Conservation (phyloP, 805 yeast species). For the Saccharomyces paradoxus region DNA sequence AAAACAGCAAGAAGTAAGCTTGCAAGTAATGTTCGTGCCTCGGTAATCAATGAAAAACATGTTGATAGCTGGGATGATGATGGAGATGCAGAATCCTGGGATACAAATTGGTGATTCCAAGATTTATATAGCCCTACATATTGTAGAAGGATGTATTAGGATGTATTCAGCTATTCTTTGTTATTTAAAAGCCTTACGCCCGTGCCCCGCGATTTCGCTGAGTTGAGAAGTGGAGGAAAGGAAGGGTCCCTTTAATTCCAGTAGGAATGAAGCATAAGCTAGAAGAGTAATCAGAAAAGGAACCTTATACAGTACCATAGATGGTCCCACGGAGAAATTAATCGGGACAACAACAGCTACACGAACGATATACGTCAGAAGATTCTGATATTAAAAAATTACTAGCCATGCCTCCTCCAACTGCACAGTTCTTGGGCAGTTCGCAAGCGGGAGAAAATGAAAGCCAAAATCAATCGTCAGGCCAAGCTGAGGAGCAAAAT, state of each 20-base stretch:
- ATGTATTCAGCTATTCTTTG: not conserved
- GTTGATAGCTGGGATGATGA: not conserved
- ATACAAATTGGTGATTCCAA: not conserved
- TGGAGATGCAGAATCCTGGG: not conserved
- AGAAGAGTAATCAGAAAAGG: not conserved
- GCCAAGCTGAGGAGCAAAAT: not conserved
- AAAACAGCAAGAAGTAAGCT: not conserved
- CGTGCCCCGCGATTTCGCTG: not conserved
- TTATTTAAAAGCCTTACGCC: not conserved
- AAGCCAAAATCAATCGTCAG: not conserved
- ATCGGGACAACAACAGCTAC: not conserved
- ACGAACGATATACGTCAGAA: not conserved
- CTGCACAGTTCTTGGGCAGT: not conserved
- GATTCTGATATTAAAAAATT: not conserved
- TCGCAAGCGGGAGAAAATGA: not conserved
- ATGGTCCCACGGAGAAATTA: not conserved
- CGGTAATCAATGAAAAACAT: not conserved
- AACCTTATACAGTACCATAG: not conserved
- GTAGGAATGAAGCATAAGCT: not conserved
- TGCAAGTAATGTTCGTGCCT: not conserved
- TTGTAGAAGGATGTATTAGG: not conserved
- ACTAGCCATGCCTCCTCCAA: not conserved
- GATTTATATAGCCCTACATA: not conserved
- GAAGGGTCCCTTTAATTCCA: not conserved
- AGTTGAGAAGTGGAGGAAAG: not conserved